Evolutionary conservation across 139 green algal genomes (phyloP).

Genomic region (Volvox reticuliferus): DNA sequence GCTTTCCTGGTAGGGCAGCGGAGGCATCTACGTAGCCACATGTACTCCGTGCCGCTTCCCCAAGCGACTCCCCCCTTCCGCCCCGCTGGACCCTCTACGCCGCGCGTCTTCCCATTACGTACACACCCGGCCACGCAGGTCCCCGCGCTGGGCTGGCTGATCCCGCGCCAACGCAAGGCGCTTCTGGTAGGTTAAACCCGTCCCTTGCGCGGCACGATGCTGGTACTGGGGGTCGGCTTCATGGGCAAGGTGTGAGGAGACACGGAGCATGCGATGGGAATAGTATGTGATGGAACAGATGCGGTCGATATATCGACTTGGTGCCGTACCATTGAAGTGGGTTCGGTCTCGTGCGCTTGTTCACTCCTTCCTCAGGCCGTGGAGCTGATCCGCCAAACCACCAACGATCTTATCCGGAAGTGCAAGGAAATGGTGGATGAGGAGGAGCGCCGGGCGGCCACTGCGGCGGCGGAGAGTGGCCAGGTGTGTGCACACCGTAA

Average conservation of each 20-base stretch:
- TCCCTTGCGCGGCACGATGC: too few relatives aligned
- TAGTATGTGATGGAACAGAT: too few relatives aligned
- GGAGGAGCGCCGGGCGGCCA: constrained; percentile 78
- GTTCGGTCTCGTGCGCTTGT: too few relatives aligned
- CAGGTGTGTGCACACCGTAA: constrained; percentile 14
- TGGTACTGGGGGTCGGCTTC: too few relatives aligned
- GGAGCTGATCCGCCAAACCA: constrained; percentile 91
- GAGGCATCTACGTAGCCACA: too few relatives aligned
- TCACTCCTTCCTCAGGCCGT: constrained; percentile 73
- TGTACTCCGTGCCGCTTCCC: too few relatives aligned
- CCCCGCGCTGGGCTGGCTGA: constrained; percentile 67
- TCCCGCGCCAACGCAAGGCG: constrained; percentile 85
- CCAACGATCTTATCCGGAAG: constrained; percentile 91
- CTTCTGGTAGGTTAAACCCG: constrained; percentile 56
- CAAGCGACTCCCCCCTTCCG: background rate
- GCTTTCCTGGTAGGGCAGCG: too few relatives aligned
- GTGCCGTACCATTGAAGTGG: too few relatives aligned
- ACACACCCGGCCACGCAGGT: constrained; percentile 37
- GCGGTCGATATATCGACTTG: too few relatives aligned
- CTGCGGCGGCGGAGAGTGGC: constrained; percentile 46
- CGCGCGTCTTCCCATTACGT: background rate
- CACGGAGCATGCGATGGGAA: too few relatives aligned
- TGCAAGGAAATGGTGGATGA: constrained; percentile 94
- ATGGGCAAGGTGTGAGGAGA: too few relatives aligned
- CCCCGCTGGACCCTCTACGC: background rate